Percentiles rank a stretch among this genome's conserved stretches.
Evolutionary conservation across 805 yeast genomes (phyloP).

Genomic region (Yarrowia sp.): DNA sequence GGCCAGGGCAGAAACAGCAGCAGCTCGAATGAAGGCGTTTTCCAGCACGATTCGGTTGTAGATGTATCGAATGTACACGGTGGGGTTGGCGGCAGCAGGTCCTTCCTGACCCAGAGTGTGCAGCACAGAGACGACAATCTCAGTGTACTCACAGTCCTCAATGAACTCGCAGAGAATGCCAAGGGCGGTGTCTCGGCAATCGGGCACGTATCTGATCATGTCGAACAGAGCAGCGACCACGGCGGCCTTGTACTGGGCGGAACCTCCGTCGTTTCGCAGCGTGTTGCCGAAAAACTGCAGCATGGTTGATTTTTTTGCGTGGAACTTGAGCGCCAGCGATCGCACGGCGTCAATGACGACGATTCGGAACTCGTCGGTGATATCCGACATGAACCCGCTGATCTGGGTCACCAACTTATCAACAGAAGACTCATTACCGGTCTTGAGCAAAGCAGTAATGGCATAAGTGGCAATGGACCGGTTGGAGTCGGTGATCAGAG

Average conservation of each 20-base stretch:
- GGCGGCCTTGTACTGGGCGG: conserved; percentile 71
- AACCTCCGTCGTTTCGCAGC: conserved; percentile 86
- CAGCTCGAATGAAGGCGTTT: conserved; percentile 90
- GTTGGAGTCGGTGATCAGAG: conserved; percentile 80
- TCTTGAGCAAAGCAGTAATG: conserved; percentile 90
- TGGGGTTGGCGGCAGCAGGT: conserved; percentile 80
- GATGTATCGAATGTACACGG: conserved; percentile 89
- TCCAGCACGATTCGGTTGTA: conserved; percentile 96
- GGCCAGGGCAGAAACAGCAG: conserved; percentile 89
- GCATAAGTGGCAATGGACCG: conserved; percentile 95
- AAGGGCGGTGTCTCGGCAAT: conserved; percentile 75
- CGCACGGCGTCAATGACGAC: conserved; percentile 94
- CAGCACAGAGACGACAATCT: conserved; percentile 86
- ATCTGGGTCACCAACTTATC: conserved; percentile 86
- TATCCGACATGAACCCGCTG: conserved; percentile 84
- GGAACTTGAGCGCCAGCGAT: conserved; percentile 88
- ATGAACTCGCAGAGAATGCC: conserved; percentile 93
- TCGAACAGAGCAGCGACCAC: conserved; percentile 93
- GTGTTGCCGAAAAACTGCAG: conserved; percentile 77
- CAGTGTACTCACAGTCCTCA: conserved; percentile 97
- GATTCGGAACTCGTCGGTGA: conserved; percentile 91
- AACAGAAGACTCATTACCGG: conserved; percentile 86
- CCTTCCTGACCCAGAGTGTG: conserved; percentile 94
- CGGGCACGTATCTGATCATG: conserved; percentile 81
- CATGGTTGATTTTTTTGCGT: conserved; percentile 81